Evolutionary conservation across 352 stramenopile genomes (phyloP), one percentile per base, ranked within the genome.

Genomic region (Globisporangium lucens): DNA sequence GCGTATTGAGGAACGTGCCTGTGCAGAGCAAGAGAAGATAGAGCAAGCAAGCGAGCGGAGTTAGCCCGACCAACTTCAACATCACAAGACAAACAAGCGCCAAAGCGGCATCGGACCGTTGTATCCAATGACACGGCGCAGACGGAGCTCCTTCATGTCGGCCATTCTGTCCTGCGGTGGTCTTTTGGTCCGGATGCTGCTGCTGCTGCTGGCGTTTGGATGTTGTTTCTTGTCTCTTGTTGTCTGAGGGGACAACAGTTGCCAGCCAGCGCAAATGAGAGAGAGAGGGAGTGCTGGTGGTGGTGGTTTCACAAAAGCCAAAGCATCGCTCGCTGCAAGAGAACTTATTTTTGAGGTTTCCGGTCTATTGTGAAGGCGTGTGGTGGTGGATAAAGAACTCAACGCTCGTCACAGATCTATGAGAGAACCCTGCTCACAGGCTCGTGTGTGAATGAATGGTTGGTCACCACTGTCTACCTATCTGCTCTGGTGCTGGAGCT

Each of bases 91-190:
- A 33, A 33, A 33, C 3, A 33, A 33, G 5, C 30, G 30, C 30
- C 3, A 33, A 33, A 33, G 3, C 30, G 5, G 30, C 30, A 33
- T 33, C 30, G 47, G 74, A 91, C 86, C 86, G 77, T 93, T 93
- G 75, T 93, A 94, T 41, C 84, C 84, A 75, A 93, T 90, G 17
- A 91, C 86, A 38, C 85, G 80, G 70, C 82, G 82, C 53, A 93
- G 75, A 64, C 87, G 85, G 59, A 94, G 83, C 68, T 94, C 82
- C 61, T 76, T 79, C 47, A 87, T 82, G 61, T 91, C 82, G 36
- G 79, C 72, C 87, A 93, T 94, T 9, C 30, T 64, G 47, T 60
- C 17, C 36, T 55, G 22, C 41, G 36, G 10, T 43, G 36, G 15
- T 43, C 20, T 15, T 52, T 33, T 35, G 46, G 8, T 27, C 46